These are phyloP conservation scores for Pinus albicaulis DNA, from an alignment of 75 land plant genomes.

Conservation along the genomic window DNA sequence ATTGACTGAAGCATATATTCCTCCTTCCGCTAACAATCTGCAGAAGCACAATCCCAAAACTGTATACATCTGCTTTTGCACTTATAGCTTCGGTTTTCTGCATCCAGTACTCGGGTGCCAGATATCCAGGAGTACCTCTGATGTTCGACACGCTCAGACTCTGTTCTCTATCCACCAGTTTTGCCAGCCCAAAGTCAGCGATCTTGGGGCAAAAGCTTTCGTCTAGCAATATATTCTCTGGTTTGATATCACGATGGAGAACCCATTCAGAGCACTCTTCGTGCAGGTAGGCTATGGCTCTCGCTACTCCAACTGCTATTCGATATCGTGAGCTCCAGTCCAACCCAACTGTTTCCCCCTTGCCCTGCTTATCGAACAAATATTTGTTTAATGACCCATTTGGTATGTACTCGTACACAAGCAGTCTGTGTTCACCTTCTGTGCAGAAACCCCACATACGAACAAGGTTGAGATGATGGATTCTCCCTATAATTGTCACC, in stretches of 20 bases:
- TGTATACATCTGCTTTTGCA: background rate
- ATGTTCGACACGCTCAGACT: too few species aligned
- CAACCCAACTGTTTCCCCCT: background rate
- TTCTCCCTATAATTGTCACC: slow-evolving; percentile 49
- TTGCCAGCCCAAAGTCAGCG: slow-evolving; percentile 27
- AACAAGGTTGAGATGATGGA: slow-evolving; percentile 57
- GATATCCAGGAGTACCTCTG: background rate
- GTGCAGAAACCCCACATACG: slow-evolving; percentile 52
- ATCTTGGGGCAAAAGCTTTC: slow-evolving; percentile 20
- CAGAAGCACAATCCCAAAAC: too few species aligned
- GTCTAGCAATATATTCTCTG: slow-evolving; percentile 24
- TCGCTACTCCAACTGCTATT: slow-evolving; percentile 24
- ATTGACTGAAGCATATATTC: slow-evolving; percentile 18
- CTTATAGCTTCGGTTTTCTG: too few species aligned
- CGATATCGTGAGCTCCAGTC: slow-evolving; percentile 13
- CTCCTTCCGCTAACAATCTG: slow-evolving; percentile 21
- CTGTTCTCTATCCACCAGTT: slow-evolving; percentile 8
- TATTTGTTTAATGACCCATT: slow-evolving; percentile 36
- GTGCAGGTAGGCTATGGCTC: slow-evolving; percentile 28
- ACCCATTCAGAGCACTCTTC: slow-evolving; percentile 25
- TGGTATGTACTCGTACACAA: slow-evolving; percentile 55
- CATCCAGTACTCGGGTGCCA: too few species aligned
- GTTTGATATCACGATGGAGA: slow-evolving; percentile 29
- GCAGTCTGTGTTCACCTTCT: slow-evolving; percentile 36
- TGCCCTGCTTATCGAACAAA: slow-evolving; percentile 14